Base-by-base conservation (phyloP, 2,329 filamentous ascomycete genomes). In the Penicillium crustosum region DNA sequence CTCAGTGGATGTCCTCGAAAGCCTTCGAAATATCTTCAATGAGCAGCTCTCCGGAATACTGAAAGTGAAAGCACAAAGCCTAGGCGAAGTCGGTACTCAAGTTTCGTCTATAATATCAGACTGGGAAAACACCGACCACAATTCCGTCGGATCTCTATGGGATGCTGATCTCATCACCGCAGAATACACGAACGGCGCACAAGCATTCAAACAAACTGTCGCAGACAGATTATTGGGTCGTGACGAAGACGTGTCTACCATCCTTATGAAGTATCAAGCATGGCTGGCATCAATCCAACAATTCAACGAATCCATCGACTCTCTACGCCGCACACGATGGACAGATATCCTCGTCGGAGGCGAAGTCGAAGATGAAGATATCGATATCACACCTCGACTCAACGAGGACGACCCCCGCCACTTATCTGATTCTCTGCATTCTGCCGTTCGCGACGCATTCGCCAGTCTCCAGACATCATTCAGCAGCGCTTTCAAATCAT, bases 231-330 rank as follows among this genome's bases (percentile, higher is more conserved):
- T 90, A 8, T 85, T 93, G 66, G 93, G 93, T 6, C 84, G 87
- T 49, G 89, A 88, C 68, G 81, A 87, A 57, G 79, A 85, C 12
- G 83, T 93, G 0, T 84, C 85, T 36, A 79, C 78, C 53, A 84
- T 88, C 0, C 79, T 87, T 1, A 78, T 82, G 13, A 79, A 82
- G 45, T 94, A 94, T 68, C 81, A 86, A 57, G 81, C 82, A 1
- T 97, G 93, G 92, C 83, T 86, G 45, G 79, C 81, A n/a, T 83
- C 88, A 6, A 84, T 95, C n/a, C 83, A 88, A 59, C 85, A 59
- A 33, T 65, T 71, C 8, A 66, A 61, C 25, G 62, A 66, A 15
- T 66, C 67, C 39, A 72, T 76, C 31, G 67, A 75, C 13, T 73
- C 70, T 3, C 60, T 77, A n/a, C 69, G 71, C 49, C 66, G 66